A percentile compares a stretch with the other conserved stretches of the same genome.
phyloP scores from a whole-genome alignment of 352 stramenopile genomes.

The Aphanomyces euteiches region DNA sequence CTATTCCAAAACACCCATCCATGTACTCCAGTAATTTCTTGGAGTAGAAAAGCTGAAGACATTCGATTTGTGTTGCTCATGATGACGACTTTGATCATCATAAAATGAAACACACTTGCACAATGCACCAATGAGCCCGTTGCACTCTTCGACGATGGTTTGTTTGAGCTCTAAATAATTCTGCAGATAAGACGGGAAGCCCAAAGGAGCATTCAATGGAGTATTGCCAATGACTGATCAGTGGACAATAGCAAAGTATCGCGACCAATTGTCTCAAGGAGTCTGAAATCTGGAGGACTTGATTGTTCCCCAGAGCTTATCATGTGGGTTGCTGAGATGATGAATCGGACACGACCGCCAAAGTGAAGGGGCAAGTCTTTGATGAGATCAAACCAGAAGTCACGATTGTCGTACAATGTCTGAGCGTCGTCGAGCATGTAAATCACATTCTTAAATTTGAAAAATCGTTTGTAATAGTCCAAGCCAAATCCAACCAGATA shows the following conservation, averaged over 20 bases:
- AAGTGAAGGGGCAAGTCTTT: constrained; percentile 17
- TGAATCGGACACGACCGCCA: constrained; percentile 19
- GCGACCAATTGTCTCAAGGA: neutral
- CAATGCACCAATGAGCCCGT: neutral
- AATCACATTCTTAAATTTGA: constrained; percentile 15
- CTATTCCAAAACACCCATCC: neutral
- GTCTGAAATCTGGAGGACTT: neutral
- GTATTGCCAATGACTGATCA: neutral
- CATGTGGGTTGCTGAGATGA: constrained; percentile 27
- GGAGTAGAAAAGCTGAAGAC: constrained; percentile 5
- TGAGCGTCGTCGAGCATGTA: constrained; percentile 26
- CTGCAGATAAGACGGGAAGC: neutral
- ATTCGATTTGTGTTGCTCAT: neutral
- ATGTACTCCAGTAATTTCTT: neutral
- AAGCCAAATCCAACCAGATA: constrained; percentile 4
- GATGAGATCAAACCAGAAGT: constrained; percentile 16
- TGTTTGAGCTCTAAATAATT: neutral
- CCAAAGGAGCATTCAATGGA: neutral
- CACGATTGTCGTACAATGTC: constrained; percentile 1
- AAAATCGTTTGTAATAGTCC: neutral
- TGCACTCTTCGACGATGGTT: neutral
- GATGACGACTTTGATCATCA: neutral
- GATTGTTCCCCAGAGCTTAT: constrained; percentile 11
- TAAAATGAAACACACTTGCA: constrained; percentile 2
- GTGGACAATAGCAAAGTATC: neutral